Evolutionary conservation across 495 filamentous ascomycete genomes (phyloP), one percentile per base, ranked within the genome.

Genomic region (Aspergillus carlsbadensis): DNA sequence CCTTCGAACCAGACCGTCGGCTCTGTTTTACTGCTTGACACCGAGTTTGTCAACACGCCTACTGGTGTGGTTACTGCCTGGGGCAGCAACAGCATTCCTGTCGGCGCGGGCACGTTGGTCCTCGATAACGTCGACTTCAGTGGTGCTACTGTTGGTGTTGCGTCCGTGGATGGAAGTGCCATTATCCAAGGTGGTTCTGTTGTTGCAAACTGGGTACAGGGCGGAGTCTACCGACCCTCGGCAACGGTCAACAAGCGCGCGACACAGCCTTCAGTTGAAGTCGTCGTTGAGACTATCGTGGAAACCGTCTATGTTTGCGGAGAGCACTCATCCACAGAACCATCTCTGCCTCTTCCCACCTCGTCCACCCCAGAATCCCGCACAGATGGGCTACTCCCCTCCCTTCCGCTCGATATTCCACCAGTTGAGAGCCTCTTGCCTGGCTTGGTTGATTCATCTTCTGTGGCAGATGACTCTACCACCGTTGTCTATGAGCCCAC

Each of bases 71-170:
- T 82, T 47, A 96, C 91, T 53, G 83, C 84, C 7, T 92, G 86
- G 78, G 67, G 60, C 6, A 75, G 81, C 58, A 72, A 80, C n/a
- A 80, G 75, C 29, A 76, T 79, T 21, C 80, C 86, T 13, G 66
- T 79, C 37, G 86, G 88, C 56, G 92, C 88, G 64, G 89, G 87
- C 52, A 90, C 87, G 8, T 76, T 96, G 20, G 76, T 96, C 41
- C 68, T 98, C 14, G 90, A 96, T 65, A 96, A 98, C 57, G 89
- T 95, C 29, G 87, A 90, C 62, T 87, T 96, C 66, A 74, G 69
- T 20, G 81, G 81, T 35, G 80, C 81, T 33, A 71, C 68, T 29
- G 61, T 70, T 21, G 84, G 81, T 40, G 82, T 90, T 10, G 76
- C 78, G 31, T 70, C 74, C 22, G 56, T 72, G 2, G 74, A 78